A percentile compares a stretch with the other conserved stretches of the same genome.
Conservation (phyloP, 2,329 filamentous ascomycete species). For the Sarocladium strictum region DNA sequence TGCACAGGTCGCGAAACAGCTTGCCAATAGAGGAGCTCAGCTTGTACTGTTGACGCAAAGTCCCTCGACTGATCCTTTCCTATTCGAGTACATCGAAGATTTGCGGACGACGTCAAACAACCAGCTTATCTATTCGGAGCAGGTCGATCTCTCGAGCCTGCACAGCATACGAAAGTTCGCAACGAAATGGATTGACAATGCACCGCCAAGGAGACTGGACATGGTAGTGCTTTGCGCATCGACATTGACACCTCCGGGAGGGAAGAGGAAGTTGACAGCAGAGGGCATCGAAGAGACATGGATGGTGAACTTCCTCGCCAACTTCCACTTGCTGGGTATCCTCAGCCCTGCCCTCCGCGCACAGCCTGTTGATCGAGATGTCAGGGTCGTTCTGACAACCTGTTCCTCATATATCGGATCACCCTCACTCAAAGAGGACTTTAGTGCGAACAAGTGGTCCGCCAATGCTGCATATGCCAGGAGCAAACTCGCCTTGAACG, state of each 20-base stretch:
- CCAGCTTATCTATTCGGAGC: constrained; percentile 88
- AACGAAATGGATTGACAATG: constrained; percentile 96
- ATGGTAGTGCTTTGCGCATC: constrained; percentile 86
- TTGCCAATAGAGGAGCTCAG: constrained; percentile 81
- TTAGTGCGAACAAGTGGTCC: constrained; percentile 46
- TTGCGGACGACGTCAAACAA: constrained; percentile 72
- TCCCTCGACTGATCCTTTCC: constrained; percentile 75
- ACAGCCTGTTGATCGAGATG: constrained; percentile 90
- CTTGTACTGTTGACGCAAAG: constrained; percentile 83
- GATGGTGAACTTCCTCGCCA: constrained; percentile 85
- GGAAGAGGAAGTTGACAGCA: constrained; percentile 40
- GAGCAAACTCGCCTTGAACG: constrained; percentile 75
- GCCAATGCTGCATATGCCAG: constrained; percentile 54
- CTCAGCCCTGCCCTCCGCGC: constrained; percentile 83
- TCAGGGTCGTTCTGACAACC: constrained; percentile 78
- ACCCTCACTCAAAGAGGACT: constrained; percentile 53
- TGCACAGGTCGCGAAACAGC: constrained; percentile 63
- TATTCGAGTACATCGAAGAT: constrained; percentile 89
- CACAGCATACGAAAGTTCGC: constrained; percentile 89
- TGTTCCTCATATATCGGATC: constrained; percentile 85
- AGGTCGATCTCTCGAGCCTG: constrained; percentile 84
- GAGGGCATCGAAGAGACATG: constrained; percentile 18
- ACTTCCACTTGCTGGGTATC: constrained; percentile 91
- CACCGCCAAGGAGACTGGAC: constrained; percentile 80
- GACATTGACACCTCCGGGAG: constrained; percentile 64